Conservation (phyloP, 1,139 yeast species). For the Suhomyces yuchorum region DNA sequence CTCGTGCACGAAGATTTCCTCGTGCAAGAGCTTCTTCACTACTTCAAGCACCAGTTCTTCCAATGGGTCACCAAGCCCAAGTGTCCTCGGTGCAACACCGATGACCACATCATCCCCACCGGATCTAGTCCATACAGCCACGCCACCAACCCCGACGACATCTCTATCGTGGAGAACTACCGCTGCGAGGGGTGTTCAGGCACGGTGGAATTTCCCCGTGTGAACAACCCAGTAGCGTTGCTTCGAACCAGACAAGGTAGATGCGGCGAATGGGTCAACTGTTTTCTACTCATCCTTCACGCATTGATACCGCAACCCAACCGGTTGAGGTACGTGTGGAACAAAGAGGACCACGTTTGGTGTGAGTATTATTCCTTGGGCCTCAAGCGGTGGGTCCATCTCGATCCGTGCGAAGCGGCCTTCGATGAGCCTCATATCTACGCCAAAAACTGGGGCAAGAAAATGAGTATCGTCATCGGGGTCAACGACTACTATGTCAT, state of each 20-base stretch:
- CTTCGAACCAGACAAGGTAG: slow-evolving; percentile 69
- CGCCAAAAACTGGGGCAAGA: slow-evolving; percentile 87
- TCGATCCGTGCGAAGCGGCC: slow-evolving; percentile 86
- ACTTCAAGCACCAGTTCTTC: slow-evolving; percentile 82
- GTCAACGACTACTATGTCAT: slow-evolving; percentile 58
- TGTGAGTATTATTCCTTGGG: slow-evolving; percentile 76
- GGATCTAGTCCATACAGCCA: slow-evolving; percentile 28
- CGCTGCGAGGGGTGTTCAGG: slow-evolving; percentile 54
- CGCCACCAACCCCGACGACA: slow-evolving; percentile 32
- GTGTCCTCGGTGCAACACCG: slow-evolving; percentile 57
- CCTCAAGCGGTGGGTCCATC: slow-evolving; percentile 76
- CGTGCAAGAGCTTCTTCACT: slow-evolving; percentile 66
- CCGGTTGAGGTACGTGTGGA: slow-evolving; percentile 70
- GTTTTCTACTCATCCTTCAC: slow-evolving; percentile 69
- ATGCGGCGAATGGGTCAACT: slow-evolving; percentile 96
- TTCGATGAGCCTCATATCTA: slow-evolving; percentile 81
- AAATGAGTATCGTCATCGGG: slow-evolving; percentile 85
- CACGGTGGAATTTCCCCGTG: slow-evolving; percentile 68
- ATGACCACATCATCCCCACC: slow-evolving; percentile 32
- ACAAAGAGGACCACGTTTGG: slow-evolving; percentile 95
- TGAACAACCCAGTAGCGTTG: slow-evolving; percentile 65
- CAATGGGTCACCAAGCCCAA: slow-evolving; percentile 76
- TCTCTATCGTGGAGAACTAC: slow-evolving; percentile 57
- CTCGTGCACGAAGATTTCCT: slow-evolving; percentile 67
- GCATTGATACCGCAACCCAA: slow-evolving; percentile 35